Percentiles rank a stretch among this genome's conserved stretches.
Conservation (phyloP, 2,329 filamentous ascomycete genomes). For the Leptographium flavum region DNA sequence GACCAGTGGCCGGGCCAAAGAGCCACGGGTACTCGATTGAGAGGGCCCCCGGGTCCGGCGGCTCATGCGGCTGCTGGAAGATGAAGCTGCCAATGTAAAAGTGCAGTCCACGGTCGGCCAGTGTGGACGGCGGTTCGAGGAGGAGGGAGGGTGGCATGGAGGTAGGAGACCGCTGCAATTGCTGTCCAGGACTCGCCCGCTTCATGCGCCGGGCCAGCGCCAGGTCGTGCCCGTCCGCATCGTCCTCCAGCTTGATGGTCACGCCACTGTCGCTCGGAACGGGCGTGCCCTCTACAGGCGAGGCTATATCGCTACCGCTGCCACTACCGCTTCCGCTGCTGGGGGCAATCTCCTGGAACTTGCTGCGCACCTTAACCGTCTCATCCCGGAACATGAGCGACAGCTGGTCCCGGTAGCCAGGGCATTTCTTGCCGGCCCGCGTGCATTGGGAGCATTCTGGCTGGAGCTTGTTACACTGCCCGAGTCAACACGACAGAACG, state of each 20-base stretch:
- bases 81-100: conserved; percentile 39
- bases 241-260: not conserved
- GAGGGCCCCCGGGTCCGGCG: conserved; percentile 23
- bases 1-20: conserved; percentile 24
- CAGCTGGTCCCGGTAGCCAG: conserved; percentile 49
- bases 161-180: not conserved
- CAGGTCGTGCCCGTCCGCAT: not conserved
- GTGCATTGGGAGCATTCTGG: conserved; percentile 50
- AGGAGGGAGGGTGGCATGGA: conserved; percentile 10
- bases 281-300: no score
- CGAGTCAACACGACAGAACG: no score
- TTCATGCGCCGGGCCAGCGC: not conserved
- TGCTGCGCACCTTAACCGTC: conserved; percentile 46
- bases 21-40: conserved; percentile 17
- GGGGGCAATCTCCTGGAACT: conserved; percentile 28
- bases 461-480: conserved; percentile 43
- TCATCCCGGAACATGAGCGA: conserved; percentile 54
- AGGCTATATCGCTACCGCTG: no score
- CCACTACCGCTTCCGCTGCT: no score
- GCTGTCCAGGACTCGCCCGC: no score
- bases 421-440: conserved; percentile 43
- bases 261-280: no score
- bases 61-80: conserved; percentile 35
- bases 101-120: conserved; percentile 31
- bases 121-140: conserved; percentile 24